These are phyloP conservation scores for Angophora floribunda DNA, from an alignment of 345 rosid species.

Conservation along the genomic window DNA sequence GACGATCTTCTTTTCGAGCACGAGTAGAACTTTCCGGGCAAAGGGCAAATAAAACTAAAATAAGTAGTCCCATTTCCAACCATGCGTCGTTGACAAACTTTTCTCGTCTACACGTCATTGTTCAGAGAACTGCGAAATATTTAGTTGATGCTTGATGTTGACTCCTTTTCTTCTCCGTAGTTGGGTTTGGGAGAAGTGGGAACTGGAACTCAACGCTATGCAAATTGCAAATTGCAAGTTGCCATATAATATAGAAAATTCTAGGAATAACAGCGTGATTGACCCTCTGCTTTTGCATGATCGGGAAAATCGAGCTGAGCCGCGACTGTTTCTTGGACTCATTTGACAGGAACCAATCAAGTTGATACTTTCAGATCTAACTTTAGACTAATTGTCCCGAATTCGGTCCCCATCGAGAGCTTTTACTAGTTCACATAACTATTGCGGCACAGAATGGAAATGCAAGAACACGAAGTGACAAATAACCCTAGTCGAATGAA, in stretches of 20 bases:
- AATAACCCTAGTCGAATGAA: background rate
- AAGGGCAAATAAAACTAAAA: background rate
- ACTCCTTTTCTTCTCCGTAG: background rate
- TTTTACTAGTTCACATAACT: background rate
- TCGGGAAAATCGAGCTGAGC: background rate
- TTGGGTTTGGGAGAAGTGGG: background rate
- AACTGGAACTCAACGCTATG: background rate
- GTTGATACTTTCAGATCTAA: background rate
- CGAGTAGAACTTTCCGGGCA: background rate
- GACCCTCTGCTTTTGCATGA: background rate
- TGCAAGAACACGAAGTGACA: background rate
- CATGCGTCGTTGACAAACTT: background rate
- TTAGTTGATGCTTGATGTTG: background rate
- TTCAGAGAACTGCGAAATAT: background rate
- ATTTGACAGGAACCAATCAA: background rate
- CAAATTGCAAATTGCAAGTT: background rate
- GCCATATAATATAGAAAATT: background rate
- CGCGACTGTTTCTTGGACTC: background rate
- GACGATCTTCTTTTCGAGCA: background rate
- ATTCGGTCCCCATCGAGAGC: background rate
- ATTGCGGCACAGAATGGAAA: background rate
- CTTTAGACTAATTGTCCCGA: background rate
- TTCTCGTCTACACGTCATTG: background rate
- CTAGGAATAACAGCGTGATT: background rate
- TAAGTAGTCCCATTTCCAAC: background rate